These are phyloP conservation scores for Podospora conica DNA, from an alignment of 495 filamentous ascomycete genomes.

Conservation along the genomic window DNA sequence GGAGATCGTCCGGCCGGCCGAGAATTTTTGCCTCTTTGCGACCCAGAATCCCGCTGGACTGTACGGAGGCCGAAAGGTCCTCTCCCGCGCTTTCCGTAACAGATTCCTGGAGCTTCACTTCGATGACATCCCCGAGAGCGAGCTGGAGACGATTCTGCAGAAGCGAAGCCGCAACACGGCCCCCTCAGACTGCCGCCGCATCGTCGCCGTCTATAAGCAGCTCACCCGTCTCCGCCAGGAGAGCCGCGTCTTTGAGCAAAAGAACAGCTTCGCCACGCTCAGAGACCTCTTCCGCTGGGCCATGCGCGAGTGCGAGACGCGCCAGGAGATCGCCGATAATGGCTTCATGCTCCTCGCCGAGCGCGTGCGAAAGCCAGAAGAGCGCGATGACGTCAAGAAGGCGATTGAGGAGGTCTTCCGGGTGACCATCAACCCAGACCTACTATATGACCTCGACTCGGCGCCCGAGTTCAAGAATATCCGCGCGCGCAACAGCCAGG, in stretches of 20 bases:
- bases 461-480: slow-evolving; percentile 53
- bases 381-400: slow-evolving; percentile 73
- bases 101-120: slow-evolving; percentile 96
- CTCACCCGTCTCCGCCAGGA: slow-evolving; percentile 84
- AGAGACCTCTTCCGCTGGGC: slow-evolving; percentile 98
- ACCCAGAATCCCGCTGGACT: slow-evolving; percentile 96
- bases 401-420: slow-evolving; percentile 93
- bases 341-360: slow-evolving; percentile 96
- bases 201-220: slow-evolving; percentile 91
- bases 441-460: slow-evolving; percentile 56
- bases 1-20: slow-evolving; percentile 81
- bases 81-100: slow-evolving; percentile 93
- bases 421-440: slow-evolving; percentile 66
- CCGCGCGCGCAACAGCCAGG: slow-evolving; percentile 41
- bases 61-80: slow-evolving; percentile 87
- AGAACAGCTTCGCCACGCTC: slow-evolving; percentile 93
- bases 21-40: slow-evolving; percentile 97
- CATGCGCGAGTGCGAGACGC: slow-evolving; percentile 72
- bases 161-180: slow-evolving; percentile 79
- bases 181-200: slow-evolving; percentile 81
- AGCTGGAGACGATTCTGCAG: slow-evolving; percentile 87
- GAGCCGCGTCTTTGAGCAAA: slow-evolving; percentile 88
- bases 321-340: slow-evolving; percentile 83
- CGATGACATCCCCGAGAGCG: slow-evolving; percentile 93
- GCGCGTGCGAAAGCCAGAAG: slow-evolving; percentile 84